Evolutionary conservation across 2,329 filamentous ascomycete species (phyloP), one percentile per base, ranked within the genome.

Genomic region (Sporothrix brunneoviolacea): DNA sequence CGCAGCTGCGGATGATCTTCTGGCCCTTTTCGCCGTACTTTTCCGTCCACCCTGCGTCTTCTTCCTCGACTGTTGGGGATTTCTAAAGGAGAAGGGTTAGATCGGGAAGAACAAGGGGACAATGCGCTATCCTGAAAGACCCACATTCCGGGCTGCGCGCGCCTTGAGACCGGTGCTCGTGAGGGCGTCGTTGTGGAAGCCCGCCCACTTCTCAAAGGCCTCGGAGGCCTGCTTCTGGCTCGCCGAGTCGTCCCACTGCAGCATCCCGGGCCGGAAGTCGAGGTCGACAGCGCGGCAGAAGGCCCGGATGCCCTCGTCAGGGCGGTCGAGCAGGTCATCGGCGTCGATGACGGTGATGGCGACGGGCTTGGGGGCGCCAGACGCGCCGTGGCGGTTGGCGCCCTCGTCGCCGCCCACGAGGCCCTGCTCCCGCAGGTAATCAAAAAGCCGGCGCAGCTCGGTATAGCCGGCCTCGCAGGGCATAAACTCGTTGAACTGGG

Each of bases 121-220:
- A n/a, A n/a, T n/a, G n/a, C n/a, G n/a, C n/a, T n/a, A n/a, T n/a
- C n/a, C n/a, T n/a, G n/a, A n/a, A n/a, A n/a, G n/a, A n/a, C n/a
- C n/a, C n/a, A n/a, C n/a, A n/a, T n/a, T n/a, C n/a, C n/a, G n/a
- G n/a, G n/a, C n/a, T n/a, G 75, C 73, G 62, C 88, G 76, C 2
- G 87, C 80, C 64, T 84, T 84, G 61, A 98, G 71, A 55, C 82
- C 83, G 33, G 77, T 84, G 63, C 88, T 95, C 58, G 86, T 75
- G 60, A 97, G 88, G 13, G 90, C 93, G 72, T 97, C 93, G 59
- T 97, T 87, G 66, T 97, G 93, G 71, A 95, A 97, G 10, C 93
- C 93, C 59, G 83, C 86, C 93, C 93, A 97, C 73, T 98, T 97
- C 70, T 91, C 89, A 70, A 97, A 97, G 16, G 83, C 83, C 56